Conservation (phyloP, 768 basidiomycete genomes). For the Rhizopogon roseolus region DNA sequence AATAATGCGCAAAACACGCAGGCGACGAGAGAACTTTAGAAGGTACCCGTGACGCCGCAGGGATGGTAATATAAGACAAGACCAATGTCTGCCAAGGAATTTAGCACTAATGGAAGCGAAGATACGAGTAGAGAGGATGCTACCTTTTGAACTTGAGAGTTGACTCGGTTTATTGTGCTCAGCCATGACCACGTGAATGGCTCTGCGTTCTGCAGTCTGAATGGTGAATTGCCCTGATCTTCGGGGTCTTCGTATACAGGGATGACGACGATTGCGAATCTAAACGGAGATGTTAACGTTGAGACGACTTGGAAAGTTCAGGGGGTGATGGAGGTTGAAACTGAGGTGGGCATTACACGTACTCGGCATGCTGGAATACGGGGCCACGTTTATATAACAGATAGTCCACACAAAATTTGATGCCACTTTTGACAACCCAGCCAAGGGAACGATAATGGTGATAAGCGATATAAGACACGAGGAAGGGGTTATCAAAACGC, state of each 20-base stretch:
- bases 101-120: conserved; percentile 1
- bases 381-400: conserved; percentile 93
- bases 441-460: conserved; percentile 96
- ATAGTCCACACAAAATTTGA: conserved; percentile 97
- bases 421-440: conserved; percentile 93
- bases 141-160: conserved; percentile 96
- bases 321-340: neutral
- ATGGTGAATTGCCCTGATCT: conserved; percentile 63
- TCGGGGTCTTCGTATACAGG: conserved; percentile 84
- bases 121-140: conserved; percentile 1
- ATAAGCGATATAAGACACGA: conserved; percentile 85
- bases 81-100: conserved; percentile 67
- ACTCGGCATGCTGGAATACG: conserved; percentile 96
- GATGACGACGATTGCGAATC: conserved; percentile 87
- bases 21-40: conserved; percentile 57
- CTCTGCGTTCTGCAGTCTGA: conserved; percentile 57
- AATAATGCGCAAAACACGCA: conserved; percentile 70
- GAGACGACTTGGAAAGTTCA: neutral
- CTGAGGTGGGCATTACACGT: conserved; percentile 23
- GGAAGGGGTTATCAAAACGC: conserved; percentile 87
- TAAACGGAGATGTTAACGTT: conserved; percentile 22
- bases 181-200: conserved; percentile 94
- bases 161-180: conserved; percentile 94
- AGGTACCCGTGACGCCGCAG: conserved; percentile 58
- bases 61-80: conserved; percentile 89